Base-by-base conservation (phyloP, 2,329 filamentous ascomycete genomes). In the Ophiognomonia clavigignenti-juglandacearum region DNA sequence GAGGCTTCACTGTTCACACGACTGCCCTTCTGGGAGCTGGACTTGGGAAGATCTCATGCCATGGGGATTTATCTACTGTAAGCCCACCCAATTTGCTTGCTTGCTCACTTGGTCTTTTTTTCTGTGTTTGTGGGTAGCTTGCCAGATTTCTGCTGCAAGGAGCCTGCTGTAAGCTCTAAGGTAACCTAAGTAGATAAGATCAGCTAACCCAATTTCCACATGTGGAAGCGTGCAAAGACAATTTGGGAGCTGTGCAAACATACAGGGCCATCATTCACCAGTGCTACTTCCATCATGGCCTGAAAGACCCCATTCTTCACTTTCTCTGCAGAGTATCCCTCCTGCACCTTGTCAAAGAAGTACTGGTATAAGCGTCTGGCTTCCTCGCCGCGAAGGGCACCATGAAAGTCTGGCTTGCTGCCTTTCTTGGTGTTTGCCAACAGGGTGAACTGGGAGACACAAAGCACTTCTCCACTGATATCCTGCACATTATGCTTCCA, bases 221-320 rank as follows among this genome's bases (percentile, higher is more conserved):
- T n/a, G n/a, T n/a, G n/a, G n/a, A n/a, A n/a, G n/a, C n/a, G n/a
- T n/a, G n/a, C n/a, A n/a, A n/a, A n/a, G n/a, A n/a, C n/a, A n/a
- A n/a, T n/a, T n/a, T n/a, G n/a, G n/a, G n/a, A n/a, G n/a, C n/a
- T n/a, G n/a, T n/a, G 9, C 47, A 16, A 31, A 35, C 23, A 58
- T 63, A 85, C 82, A 45, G 83, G 83, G 1, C 83, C 82, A 56
- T 97, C 92, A 56, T 97, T 97, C 41, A 96, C 83, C 24, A 96
- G 69, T 40, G 87, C 86, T 49, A 98, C 92, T 61, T 97, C 86
- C 93, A 98, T 98, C 91, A 95, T 96, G 41, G 93, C 93, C 62
- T 96, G 92, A 65, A 98, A 98, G 24, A 92, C 82, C n/a, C 95
- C 93, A 63, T 98, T 85, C 63, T 96, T 90, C 49, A 98, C 91